These are phyloP conservation scores for Rosa persica DNA, from an alignment of 306 rosid genomes.

Conservation along the genomic window DNA sequence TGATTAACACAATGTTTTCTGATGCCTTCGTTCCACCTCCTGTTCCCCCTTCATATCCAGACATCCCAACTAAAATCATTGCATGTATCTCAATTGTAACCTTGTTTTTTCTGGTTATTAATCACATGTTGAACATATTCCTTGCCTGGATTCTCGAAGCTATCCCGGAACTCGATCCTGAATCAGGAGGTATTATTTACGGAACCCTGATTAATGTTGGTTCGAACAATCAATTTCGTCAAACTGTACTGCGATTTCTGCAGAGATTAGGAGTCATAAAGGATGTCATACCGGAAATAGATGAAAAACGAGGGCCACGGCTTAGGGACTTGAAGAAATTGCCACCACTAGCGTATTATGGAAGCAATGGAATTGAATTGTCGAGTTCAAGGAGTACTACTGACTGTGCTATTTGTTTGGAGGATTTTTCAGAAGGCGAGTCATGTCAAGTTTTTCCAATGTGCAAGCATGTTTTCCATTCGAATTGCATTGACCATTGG, in stretches of 20 bases:
- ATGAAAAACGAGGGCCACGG: conserved; percentile 34
- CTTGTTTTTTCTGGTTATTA: conserved; percentile 29
- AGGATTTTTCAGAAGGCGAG: conserved; percentile 45
- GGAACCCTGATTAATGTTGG: neutral
- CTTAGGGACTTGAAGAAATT: conserved; percentile 46
- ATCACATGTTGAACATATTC: conserved; percentile 22
- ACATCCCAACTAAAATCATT: conserved; percentile 26
- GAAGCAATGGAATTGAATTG: conserved; percentile 22
- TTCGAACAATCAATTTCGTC: neutral
- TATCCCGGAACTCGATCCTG: conserved; percentile 12
- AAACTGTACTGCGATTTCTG: conserved; percentile 20
- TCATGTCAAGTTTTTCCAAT: conserved; percentile 52
- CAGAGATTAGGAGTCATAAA: conserved; percentile 19
- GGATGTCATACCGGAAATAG: conserved; percentile 3
- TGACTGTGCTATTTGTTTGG: conserved; percentile 63
- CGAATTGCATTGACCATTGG: conserved; percentile 58
- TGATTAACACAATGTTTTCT: conserved; percentile 8
- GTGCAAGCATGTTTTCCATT: conserved; percentile 60
- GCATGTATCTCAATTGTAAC: conserved; percentile 27
- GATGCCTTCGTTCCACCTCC: conserved; percentile 15
- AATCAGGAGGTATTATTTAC: conserved; percentile 1
- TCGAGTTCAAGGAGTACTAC: conserved; percentile 6
- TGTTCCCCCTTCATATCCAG: conserved; percentile 1
- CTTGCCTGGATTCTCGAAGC: conserved; percentile 28
- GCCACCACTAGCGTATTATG: conserved; percentile 49